Percentiles rank a stretch among this genome's conserved stretches.
Conservation (phyloP, 495 filamentous ascomycete species). For the Tuber borchii region DNA sequence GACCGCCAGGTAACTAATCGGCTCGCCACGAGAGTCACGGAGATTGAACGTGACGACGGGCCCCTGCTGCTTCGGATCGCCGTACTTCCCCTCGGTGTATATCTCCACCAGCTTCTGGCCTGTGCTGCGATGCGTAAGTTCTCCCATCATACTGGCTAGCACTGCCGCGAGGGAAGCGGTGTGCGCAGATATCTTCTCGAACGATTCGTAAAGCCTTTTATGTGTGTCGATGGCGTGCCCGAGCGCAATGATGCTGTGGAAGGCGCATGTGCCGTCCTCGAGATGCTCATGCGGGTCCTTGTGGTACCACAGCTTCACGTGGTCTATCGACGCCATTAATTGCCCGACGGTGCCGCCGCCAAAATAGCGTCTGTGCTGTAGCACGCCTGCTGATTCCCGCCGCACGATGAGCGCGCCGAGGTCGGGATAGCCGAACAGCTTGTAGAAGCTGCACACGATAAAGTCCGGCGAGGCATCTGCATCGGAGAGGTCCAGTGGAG, state of each 20-base stretch:
- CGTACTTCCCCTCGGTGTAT: conserved; percentile 55
- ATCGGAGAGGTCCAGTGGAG: conserved; percentile 57
- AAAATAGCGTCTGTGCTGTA: conserved; percentile 62
- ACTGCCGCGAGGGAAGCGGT: conserved; percentile 52
- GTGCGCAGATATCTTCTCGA: conserved; percentile 58
- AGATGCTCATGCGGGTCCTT: conserved; percentile 57
- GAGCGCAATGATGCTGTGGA: conserved; percentile 68
- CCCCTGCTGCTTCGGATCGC: conserved; percentile 57
- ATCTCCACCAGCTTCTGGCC: conserved; percentile 53
- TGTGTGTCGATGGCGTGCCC: conserved; percentile 64
- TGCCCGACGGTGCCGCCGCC: conserved; percentile 72
- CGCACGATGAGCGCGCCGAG: conserved; percentile 66
- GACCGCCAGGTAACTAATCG: conserved; percentile 55
- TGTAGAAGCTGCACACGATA: conserved; percentile 66
- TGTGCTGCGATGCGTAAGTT: conserved; percentile 54
- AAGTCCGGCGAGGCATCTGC: conserved; percentile 62
- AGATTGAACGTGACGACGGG: conserved; percentile 68
- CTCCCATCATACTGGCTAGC: conserved; percentile 50
- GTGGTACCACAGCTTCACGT: conserved; percentile 56
- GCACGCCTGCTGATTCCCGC: conserved; percentile 55
- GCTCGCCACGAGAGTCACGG: conserved; percentile 49
- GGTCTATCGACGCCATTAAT: conserved; percentile 55
- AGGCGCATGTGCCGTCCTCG: conserved; percentile 74
- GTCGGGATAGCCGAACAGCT: conserved; percentile 76
- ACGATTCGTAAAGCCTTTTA: conserved; percentile 54